Base-by-base conservation (phyloP, 768 basidiomycete genomes). In the Suillus variegatus region DNA sequence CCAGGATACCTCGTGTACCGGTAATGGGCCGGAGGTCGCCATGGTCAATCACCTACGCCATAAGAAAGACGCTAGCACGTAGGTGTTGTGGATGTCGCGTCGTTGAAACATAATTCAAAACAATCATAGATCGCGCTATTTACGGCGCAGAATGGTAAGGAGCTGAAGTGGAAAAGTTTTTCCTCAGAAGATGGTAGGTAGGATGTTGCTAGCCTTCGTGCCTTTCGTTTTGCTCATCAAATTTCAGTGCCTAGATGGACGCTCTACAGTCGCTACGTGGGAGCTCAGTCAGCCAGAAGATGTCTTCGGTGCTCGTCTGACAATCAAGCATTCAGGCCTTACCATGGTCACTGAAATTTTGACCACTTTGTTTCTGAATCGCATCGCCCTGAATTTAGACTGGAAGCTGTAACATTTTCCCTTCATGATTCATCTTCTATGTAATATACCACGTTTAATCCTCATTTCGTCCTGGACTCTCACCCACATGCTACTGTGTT, bases 161-260 rank as follows among this genome's bases (percentile, higher is more conserved):
- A 89, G 60, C 88, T 86, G 76, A 94, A 92, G 75, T 94, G 93
- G 93, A 88, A n/a, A 84, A 74, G 81, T 90, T 61, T 73, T 78
- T 14, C 77, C 83, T 41, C 81, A 86, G 66, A 81, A 85, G 63
- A 87, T 92, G 85, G 91, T n/a, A 93, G 87, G 91, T 91, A 64
- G 43, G 84, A 35, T 18, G 43, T 35, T 57, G n/a, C 62, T 25
- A 28, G 38, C 18, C 32, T 60, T 20, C 40, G 12, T 43, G 18
- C 38, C 55, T n/a, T 52, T 66, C 25, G 22, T 38, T 35, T 62
- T 35, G 12, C 67, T 60, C 40, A 60, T 60, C 18, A 12, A 28
- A 43, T 60, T 67, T 22, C 68, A 92, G 92, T 89, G 90, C 68
- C 66, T 86, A 61, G 89, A 93, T 66, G 85, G 84, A 49, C 85